Base-by-base conservation (phyloP, 2,329 filamentous ascomycete species). In the Botryotinia globosa region DNA sequence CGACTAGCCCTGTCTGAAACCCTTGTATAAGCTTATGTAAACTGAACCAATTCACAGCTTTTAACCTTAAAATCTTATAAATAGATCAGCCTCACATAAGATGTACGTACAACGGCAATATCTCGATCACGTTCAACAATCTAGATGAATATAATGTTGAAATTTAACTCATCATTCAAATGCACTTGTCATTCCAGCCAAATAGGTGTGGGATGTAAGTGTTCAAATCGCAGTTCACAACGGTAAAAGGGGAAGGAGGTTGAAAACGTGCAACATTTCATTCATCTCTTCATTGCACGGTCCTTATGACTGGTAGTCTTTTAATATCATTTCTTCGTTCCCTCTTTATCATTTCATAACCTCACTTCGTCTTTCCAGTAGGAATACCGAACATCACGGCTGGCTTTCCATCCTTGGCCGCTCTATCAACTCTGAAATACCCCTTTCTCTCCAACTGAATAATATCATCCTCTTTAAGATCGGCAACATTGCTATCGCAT, bases 361-460 rank as follows among this genome's bases (percentile, higher is more conserved):
- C 25, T 72, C 39, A 72, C 73, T 80, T 81, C n/a, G 79, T 79
- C 83, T 89, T 91, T 42, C 90, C 90, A 14, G 90, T 92, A 6
- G 91, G 90, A 77, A 92, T 91, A 81, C 89, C 87, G 83, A 92
- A 92, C 73, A 91, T 85, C 32, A 92, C 86, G 44, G 88, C 88
- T 42, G 87, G 83, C 81, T 89, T 84, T 1, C 88, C 89, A 79
- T 88, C 86, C 75, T 83, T 82, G 74, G 87, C 88, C 20, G 88
- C 83, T 76, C 84, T 85, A 83, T 98, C 95, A 39, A 97, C 90
- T 69, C 95, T 87, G 85, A 92, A 98, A 84, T 93, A 98, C 1
- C 94, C 95, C 83, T 95, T 94, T 74, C 95, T 88, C 86, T 98
- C 95, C 63, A 98, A 92, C 85, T 98, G 96, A 77, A 98, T 94